These are phyloP conservation scores for Porcisia hertigi DNA, from an alignment of 208 protist species.

Conservation along the genomic window DNA sequence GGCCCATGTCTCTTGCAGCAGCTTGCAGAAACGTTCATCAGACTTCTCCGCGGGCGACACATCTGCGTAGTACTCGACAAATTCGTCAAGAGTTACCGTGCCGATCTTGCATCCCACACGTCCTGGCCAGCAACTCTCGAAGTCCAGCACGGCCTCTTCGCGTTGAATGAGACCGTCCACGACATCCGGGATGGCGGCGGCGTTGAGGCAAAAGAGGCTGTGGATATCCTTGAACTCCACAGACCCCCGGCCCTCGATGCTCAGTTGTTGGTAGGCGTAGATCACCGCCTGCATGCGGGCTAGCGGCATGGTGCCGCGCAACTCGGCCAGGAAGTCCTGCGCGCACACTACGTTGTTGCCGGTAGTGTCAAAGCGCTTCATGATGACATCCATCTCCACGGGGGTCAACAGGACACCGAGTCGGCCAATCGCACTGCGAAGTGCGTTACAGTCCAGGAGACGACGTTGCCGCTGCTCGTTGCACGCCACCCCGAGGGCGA, in stretches of 20 bases:
- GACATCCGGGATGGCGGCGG: constrained; percentile 64
- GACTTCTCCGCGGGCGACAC: constrained; percentile 73
- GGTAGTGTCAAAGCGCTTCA: constrained; percentile 69
- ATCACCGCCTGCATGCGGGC: constrained; percentile 62
- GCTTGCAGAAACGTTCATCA: constrained; percentile 83
- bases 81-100: constrained; percentile 78
- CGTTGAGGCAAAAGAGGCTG: constrained; percentile 69
- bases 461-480: constrained; percentile 58
- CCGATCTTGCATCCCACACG: constrained; percentile 56
- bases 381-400: constrained; percentile 73
- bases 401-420: constrained; percentile 63
- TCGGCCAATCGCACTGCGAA: constrained; percentile 42
- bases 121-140: constrained; percentile 79
- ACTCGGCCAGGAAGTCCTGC: constrained; percentile 76
- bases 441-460: constrained; percentile 44
- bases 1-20: constrained; percentile 68
- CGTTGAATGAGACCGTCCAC: constrained; percentile 53
- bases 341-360: constrained; percentile 76
- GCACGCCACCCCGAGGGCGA: constrained; percentile 71
- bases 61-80: constrained; percentile 92
- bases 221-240: constrained; percentile 81
- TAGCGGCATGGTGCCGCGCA: constrained; percentile 76
- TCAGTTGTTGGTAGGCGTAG: constrained; percentile 69
- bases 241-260: constrained; percentile 74
- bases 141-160: constrained; percentile 82